Conservation (phyloP, 2,329 filamentous ascomycete species). For the Trichoderma breve region DNA sequence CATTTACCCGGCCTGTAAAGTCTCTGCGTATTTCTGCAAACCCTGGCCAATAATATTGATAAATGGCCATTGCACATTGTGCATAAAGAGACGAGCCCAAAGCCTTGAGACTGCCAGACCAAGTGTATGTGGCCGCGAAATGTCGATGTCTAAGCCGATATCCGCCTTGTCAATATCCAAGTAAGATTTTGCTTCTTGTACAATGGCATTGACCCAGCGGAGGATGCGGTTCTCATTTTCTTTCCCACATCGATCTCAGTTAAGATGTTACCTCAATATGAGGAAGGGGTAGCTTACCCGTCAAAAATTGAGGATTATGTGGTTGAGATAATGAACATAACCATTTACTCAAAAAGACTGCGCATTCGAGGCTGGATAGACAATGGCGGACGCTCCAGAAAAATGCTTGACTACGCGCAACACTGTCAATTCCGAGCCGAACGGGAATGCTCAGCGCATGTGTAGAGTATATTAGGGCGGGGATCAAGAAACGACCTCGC, state of each 20-base stretch:
- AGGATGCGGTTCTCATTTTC: neutral
- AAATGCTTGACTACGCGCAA: neutral
- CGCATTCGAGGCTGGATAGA: neutral
- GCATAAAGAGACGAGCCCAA: neutral
- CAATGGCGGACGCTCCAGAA: neutral
- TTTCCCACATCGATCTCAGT: neutral
- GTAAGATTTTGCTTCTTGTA: neutral
- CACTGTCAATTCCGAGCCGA: neutral
- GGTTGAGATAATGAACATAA: neutral
- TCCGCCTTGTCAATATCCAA: neutral
- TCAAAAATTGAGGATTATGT: neutral
- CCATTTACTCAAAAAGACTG: neutral
- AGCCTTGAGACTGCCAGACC: neutral
- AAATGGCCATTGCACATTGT: neutral
- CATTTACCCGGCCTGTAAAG: neutral
- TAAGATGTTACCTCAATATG: neutral
- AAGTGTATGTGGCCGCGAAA: neutral
- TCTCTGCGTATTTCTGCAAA: neutral
- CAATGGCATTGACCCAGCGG: neutral
- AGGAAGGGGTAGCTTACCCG: neutral
- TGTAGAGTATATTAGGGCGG: neutral
- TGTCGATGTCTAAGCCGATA: neutral
- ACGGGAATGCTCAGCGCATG: neutral
- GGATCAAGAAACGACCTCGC: neutral
- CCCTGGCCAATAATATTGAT: neutral